These are phyloP conservation scores for Ananas comosus DNA, from an alignment of 176 grass and related monocot genomes.

Conservation along the genomic window DNA sequence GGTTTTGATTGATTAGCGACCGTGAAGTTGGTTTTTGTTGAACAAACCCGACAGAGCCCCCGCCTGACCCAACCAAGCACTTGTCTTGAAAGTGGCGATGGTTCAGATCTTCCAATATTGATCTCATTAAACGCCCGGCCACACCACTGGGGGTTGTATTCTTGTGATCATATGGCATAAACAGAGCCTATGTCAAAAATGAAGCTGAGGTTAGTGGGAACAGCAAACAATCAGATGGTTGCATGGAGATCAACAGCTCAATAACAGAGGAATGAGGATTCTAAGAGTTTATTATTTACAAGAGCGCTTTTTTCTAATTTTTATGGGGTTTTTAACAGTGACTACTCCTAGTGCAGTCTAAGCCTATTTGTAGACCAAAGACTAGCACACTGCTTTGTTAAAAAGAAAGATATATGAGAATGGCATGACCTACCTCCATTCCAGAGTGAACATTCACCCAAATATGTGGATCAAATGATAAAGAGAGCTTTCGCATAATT, in stretches of 20 bases:
- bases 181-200: slow-evolving; percentile 56
- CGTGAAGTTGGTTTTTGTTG: not conserved
- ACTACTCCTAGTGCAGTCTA: too few relatives aligned
- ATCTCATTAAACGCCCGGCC: slow-evolving; percentile 60
- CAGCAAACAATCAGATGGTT: not conserved
- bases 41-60: slow-evolving; percentile 87
- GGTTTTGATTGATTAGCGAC: not conserved
- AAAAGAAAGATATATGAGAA: slow-evolving; percentile 3
- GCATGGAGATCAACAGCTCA: too few relatives aligned
- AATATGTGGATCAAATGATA: slow-evolving; percentile 89
- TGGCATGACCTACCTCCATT: slow-evolving; percentile 65
- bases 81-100: slow-evolving; percentile 72
- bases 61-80: slow-evolving; percentile 88
- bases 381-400: not conserved
- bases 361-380: too few relatives aligned
- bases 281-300: too few relatives aligned
- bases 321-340: too few relatives aligned
- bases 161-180: slow-evolving; percentile 99
- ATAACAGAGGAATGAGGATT: too few relatives aligned
- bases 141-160: slow-evolving; percentile 70
- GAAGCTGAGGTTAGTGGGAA: not conserved
- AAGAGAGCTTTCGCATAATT: slow-evolving; percentile 79
- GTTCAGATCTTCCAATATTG: slow-evolving; percentile 75
- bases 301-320: not conserved
- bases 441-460: slow-evolving; percentile 97